These are phyloP conservation scores for Colletotrichum melonis DNA, from an alignment of 2,329 filamentous ascomycete genomes.

Conservation along the genomic window DNA sequence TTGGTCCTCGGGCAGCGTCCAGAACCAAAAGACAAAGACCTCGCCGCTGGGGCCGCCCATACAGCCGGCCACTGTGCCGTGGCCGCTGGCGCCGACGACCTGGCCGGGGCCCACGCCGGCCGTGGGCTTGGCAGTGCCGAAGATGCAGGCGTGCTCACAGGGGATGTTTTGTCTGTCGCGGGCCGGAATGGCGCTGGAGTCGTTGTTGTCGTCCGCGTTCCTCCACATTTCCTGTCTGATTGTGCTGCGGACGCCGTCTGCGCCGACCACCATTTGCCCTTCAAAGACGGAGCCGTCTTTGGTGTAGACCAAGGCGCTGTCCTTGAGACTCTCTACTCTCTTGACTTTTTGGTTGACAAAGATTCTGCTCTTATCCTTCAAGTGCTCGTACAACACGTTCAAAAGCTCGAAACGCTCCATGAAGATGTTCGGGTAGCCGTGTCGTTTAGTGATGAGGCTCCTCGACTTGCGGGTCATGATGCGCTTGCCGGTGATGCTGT, in stretches of 20 bases:
- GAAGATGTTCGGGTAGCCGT: conserved; percentile 46
- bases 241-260: conserved; percentile 54
- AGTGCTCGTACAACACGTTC: conserved; percentile 45
- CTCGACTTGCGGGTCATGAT: conserved; percentile 18
- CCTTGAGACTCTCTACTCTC: conserved; percentile 19
- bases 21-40: conserved; percentile 30
- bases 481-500: conserved; percentile 17
- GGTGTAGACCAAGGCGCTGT: conserved; percentile 43
- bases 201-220: conserved; percentile 23
- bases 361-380: conserved; percentile 43
- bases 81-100: conserved; percentile 18
- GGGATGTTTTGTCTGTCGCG: conserved; percentile 13
- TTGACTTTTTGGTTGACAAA: conserved; percentile 35
- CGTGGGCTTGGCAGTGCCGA: conserved; percentile 24
- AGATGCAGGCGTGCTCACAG: conserved; percentile 32
- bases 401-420: conserved; percentile 50
- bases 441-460: conserved; percentile 26
- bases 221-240: conserved; percentile 46
- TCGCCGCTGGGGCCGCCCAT: conserved; percentile 20
- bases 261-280: conserved; percentile 51
- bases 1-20: conserved; percentile 16
- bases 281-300: conserved; percentile 43
- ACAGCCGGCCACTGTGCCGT: conserved; percentile 8
- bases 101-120: conserved; percentile 8
- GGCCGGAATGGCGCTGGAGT: conserved; percentile 22